Percentiles rank a stretch among this genome's conserved stretches.
Conservation (phyloP, 768 basidiomycete genomes). For the Boletales sp. region DNA sequence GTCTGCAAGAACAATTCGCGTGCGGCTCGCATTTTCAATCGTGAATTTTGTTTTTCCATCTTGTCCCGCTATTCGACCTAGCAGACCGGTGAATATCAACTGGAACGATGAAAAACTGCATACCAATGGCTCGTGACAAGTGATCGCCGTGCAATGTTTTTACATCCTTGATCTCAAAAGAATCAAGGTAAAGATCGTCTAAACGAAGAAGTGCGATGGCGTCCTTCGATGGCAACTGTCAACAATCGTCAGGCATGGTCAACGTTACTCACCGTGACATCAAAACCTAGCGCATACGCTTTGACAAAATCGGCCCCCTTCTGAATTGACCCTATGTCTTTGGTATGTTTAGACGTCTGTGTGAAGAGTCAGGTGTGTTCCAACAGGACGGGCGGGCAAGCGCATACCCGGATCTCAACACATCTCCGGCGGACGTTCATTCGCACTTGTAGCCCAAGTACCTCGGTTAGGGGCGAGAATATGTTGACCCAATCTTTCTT, state of each 20-base stretch:
- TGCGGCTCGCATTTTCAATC: slow-evolving; percentile 95
- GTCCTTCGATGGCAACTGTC: slow-evolving; percentile 52
- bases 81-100: slow-evolving; percentile 5
- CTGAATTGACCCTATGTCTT: slow-evolving; percentile 89
- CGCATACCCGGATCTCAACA: slow-evolving; percentile 87
- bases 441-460: slow-evolving; percentile 89
- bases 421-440: slow-evolving; percentile 91
- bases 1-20: slow-evolving; percentile 97
- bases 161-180: slow-evolving; percentile 98
- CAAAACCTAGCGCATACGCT: slow-evolving; percentile 92
- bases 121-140: slow-evolving; percentile 94
- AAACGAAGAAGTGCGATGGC: slow-evolving; percentile 91
- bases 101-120: slow-evolving; percentile 9
- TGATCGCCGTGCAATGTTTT: slow-evolving; percentile 98
- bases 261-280: slow-evolving; percentile 72
- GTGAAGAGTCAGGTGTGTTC: not conserved
- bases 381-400: not conserved
- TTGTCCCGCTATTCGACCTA: slow-evolving; percentile 96
- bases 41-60: slow-evolving; percentile 99
- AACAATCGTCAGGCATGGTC: not conserved
- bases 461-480: slow-evolving; percentile 93
- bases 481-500: slow-evolving; percentile 96
- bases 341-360: slow-evolving; percentile 92
- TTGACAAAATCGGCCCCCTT: slow-evolving; percentile 98
- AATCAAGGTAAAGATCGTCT: slow-evolving; percentile 97